Base-by-base conservation (phyloP, 768 basidiomycete species). In the Tricholoma matsutake region DNA sequence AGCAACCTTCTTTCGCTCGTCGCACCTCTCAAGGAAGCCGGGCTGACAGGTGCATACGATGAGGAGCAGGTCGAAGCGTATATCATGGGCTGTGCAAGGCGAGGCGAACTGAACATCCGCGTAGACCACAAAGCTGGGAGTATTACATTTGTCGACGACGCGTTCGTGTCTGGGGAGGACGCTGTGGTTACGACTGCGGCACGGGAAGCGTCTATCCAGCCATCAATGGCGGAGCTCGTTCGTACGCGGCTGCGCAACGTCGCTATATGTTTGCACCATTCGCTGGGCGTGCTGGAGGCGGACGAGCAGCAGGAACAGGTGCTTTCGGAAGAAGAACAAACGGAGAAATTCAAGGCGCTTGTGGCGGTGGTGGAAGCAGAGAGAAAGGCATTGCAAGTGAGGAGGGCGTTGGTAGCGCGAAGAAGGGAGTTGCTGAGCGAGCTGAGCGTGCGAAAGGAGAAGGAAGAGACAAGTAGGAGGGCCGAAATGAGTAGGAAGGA, bases 41-140 rank as follows among this genome's bases (percentile, higher is more conserved):
- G 78, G 6, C 69, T 83, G 35, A 77, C 81, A 37, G 80, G 79
- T 4, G 75, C 79, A 41, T 90, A 86, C 73, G 86, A 89, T 61
- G 83, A 86, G n/a, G 86, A 89, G 62, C 87, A 89, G 71, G 79
- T 89, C 64, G 94, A 98, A 75, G 89, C 91, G 4, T 98, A 96
- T 74, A 78, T 98, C 64, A 96, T 97, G 91, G 88, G 89, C 35
- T 93, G 94, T 61, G 92, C 93, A 47, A 85, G 89, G 52, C 85
- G 89, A 7, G 92, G 93, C 39, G 94, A 97, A 73, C 83, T 98
- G 54, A 82, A 78, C 66, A 88, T 97, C 63, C 86, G 87, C 14
- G 86, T 98, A 49, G 94, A 98, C 74, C 96, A 99, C 72, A 87
- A 89, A 31, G 84, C 83, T 3, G 91, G 93, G 16, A 87, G 86